phyloP scores from a whole-genome alignment of 345 rosid species.

The Syzygium aromaticum region DNA sequence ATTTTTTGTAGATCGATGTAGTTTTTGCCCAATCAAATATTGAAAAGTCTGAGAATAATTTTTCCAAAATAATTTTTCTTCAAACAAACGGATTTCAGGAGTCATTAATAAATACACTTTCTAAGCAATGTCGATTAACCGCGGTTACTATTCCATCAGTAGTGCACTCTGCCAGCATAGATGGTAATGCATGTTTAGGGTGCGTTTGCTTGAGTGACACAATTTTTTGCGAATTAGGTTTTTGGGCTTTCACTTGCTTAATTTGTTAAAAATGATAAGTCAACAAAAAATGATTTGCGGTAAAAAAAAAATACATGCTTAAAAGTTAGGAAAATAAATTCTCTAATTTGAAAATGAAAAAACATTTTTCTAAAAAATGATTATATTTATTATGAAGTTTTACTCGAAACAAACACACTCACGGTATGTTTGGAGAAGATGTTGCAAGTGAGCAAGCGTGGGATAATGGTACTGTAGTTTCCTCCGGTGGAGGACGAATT shows the following conservation, averaged over 20 bases:
- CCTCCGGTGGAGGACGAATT: not conserved
- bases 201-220: not conserved
- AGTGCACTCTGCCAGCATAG: too few species aligned
- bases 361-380: not conserved
- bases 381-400: not conserved
- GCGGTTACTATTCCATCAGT: too few species aligned
- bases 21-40: not conserved
- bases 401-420: not conserved
- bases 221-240: not conserved
- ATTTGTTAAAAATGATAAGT: not conserved
- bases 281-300: not conserved
- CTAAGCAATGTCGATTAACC: not conserved
- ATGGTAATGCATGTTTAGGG: not conserved
- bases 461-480: not conserved
- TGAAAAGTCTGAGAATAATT: accelerated
- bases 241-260: accelerated
- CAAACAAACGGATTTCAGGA: not conserved
- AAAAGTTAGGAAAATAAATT: not conserved
- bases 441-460: not conserved
- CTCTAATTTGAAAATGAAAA: too few species aligned
- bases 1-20: accelerated
- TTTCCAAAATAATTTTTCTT: not conserved
- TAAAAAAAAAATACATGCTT: not conserved
- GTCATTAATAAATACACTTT: not conserved
- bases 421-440: accelerated